Conservation (phyloP, 108 stramenopile genomes). For the Epithemia pelagica region DNA sequence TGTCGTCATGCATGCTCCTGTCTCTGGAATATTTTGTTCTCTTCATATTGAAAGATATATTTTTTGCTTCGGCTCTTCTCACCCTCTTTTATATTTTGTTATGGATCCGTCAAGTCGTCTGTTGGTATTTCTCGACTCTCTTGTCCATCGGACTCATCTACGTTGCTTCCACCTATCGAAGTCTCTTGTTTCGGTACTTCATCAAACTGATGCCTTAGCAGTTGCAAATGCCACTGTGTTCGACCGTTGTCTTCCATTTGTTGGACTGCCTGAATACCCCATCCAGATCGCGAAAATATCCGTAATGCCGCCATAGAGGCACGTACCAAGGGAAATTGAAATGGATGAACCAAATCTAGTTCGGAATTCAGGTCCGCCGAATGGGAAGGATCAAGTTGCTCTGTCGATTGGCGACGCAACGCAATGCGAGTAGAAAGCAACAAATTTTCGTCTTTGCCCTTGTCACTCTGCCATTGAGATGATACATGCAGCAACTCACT, state of each 20-base stretch:
- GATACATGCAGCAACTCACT: conserved; percentile 18
- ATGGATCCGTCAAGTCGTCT: too few relatives aligned
- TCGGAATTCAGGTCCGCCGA: conserved; percentile 1
- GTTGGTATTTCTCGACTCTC: too few relatives aligned
- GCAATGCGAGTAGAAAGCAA: conserved; percentile 17
- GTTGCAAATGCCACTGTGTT: neutral
- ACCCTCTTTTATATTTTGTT: too few relatives aligned
- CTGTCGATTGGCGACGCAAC: conserved; percentile 5
- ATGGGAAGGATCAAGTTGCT: conserved; percentile 7
- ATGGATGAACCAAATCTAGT: too few relatives aligned
- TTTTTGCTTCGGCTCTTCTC: too few relatives aligned
- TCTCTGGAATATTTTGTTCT: too few relatives aligned
- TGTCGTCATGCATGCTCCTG: too few relatives aligned
- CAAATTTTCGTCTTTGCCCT: conserved; percentile 4
- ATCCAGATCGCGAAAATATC: conserved; percentile 44
- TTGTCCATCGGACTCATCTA: too few relatives aligned
- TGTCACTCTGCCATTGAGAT: neutral
- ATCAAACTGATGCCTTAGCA: neutral
- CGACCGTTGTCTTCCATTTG: neutral
- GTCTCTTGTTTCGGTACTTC: too few relatives aligned
- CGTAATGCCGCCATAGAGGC: conserved; percentile 27
- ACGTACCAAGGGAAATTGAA: conserved; percentile 35
- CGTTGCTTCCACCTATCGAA: too few relatives aligned
- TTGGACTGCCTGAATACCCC: conserved; percentile 50
- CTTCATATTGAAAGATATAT: too few relatives aligned